A percentile compares a stretch with the other conserved stretches of the same genome.
These are phyloP conservation scores for Aquilaria malaccensis DNA, from an alignment of 345 rosid species.

Conservation along the genomic window DNA sequence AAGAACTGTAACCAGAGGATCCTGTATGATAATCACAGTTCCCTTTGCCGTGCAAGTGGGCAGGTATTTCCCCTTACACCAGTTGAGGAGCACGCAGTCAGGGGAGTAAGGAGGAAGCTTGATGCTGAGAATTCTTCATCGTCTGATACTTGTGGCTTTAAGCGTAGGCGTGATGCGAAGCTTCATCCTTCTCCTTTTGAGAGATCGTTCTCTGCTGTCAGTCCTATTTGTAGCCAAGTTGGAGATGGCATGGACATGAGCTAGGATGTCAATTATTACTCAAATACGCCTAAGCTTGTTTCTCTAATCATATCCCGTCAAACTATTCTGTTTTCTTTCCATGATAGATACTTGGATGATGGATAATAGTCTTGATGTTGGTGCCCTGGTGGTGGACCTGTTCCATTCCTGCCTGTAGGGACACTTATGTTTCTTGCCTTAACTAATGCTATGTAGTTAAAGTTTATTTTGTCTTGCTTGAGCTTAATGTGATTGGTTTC, in stretches of 20 bases:
- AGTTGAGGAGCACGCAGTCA: conserved; percentile 85
- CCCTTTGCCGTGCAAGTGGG: conserved; percentile 86
- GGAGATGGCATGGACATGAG: conserved; percentile 96
- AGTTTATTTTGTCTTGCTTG: conserved; percentile 18
- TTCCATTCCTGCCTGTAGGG: conserved; percentile 47
- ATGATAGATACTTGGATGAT: conserved; percentile 39
- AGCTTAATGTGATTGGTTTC: conserved; percentile 15
- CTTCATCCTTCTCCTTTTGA: conserved; percentile 84
- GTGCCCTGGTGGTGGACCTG: conserved; percentile 37
- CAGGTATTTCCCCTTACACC: conserved; percentile 67
- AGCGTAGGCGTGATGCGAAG: conserved; percentile 83
- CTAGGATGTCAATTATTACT: conserved; percentile 44
- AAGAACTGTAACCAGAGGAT: conserved; percentile 98
- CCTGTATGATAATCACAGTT: conserved; percentile 90
- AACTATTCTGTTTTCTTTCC: conserved; percentile 20
- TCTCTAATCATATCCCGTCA: conserved; percentile 21
- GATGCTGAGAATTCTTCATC: conserved; percentile 54
- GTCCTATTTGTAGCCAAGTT: conserved; percentile 87
- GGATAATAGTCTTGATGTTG: conserved; percentile 41
- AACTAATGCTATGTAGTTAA: conserved; percentile 39
- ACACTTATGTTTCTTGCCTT: conserved; percentile 34
- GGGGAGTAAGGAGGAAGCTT: conserved; percentile 94
- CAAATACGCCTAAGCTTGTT: conserved; percentile 22
- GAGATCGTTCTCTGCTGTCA: conserved; percentile 84
- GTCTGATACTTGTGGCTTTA: conserved; percentile 62